Evolutionary conservation across 805 yeast species (phyloP).

Genomic region (Saccharomycopsis selenospora): DNA sequence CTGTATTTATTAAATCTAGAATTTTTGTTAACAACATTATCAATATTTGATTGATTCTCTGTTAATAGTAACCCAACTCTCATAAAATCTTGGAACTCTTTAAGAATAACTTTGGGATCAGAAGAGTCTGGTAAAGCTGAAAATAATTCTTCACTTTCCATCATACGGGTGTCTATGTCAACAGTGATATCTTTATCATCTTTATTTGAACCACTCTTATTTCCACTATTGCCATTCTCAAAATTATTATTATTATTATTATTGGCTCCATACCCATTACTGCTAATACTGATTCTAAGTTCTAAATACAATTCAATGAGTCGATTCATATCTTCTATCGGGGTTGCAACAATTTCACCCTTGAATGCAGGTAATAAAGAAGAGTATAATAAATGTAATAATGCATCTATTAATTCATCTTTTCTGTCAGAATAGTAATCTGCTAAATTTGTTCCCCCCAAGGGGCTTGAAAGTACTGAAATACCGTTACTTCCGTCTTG

Average conservation of each 20-base stretch:
- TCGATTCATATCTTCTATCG: conserved; percentile 34
- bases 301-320: conserved; percentile 30
- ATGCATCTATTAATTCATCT: conserved; percentile 30
- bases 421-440: conserved; percentile 25
- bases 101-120: conserved; percentile 7
- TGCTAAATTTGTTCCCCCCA: conserved; percentile 24
- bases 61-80: conserved; percentile 18
- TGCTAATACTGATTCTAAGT: conserved; percentile 21
- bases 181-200: background rate
- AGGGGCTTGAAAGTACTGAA: conserved; percentile 20
- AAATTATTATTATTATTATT: background rate
- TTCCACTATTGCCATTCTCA: conserved; percentile 1
- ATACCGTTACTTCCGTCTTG: conserved; percentile 22
- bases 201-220: background rate
- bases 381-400: conserved; percentile 27
- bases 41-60: conserved; percentile 20
- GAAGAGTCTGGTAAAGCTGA: background rate
- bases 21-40: conserved; percentile 11
- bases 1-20: conserved; percentile 13
- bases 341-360: conserved; percentile 30
- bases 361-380: conserved; percentile 31
- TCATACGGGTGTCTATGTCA: background rate
- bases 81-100: conserved; percentile 20
- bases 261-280: background rate
- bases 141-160: conserved; percentile 1